Evolutionary conservation across 768 basidiomycete genomes (phyloP).

Genomic region (Leucosporidium scottii): DNA sequence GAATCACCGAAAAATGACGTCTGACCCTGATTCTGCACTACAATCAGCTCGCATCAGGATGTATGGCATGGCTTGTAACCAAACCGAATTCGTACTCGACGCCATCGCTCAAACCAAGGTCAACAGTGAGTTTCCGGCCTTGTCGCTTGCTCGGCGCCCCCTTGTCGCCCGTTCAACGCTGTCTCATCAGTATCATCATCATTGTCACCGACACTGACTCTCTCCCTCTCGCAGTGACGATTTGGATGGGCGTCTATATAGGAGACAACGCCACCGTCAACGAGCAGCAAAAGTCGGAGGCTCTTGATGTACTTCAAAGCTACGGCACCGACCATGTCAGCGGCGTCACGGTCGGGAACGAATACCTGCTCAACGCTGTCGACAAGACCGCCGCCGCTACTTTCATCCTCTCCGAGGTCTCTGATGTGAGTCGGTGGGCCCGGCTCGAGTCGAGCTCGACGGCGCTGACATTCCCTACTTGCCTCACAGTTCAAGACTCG

Average conservation of each 20-base stretch:
- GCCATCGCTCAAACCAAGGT: conserved; percentile 87
- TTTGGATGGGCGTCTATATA: conserved; percentile 39
- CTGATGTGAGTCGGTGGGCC: conserved; percentile 4
- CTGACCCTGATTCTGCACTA: neutral
- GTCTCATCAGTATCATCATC: too few relatives aligned
- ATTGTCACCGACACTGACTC: too few relatives aligned
- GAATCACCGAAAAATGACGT: neutral
- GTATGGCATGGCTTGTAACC: conserved; percentile 36
- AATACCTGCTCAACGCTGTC: conserved; percentile 48
- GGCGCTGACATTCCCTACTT: too few relatives aligned
- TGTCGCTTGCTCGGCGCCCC: too few relatives aligned
- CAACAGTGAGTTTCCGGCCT: conserved; percentile 62
- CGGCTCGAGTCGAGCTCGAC: too few relatives aligned
- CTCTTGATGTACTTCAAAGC: conserved; percentile 61
- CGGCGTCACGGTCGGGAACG: conserved; percentile 87
- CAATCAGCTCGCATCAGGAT: conserved; percentile 28
- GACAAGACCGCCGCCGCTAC: neutral
- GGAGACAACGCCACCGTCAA: conserved; percentile 52
- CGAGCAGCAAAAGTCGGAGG: conserved; percentile 56
- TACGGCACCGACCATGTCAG: conserved; percentile 69
- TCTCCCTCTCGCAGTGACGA: neutral
- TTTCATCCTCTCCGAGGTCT: neutral
- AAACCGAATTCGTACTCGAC: conserved; percentile 54
- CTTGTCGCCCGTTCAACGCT: too few relatives aligned
- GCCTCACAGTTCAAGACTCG: conserved; percentile 39